These are phyloP conservation scores for Ormosia emarginata DNA, from an alignment of 306 rosid species.

Conservation along the genomic window DNA sequence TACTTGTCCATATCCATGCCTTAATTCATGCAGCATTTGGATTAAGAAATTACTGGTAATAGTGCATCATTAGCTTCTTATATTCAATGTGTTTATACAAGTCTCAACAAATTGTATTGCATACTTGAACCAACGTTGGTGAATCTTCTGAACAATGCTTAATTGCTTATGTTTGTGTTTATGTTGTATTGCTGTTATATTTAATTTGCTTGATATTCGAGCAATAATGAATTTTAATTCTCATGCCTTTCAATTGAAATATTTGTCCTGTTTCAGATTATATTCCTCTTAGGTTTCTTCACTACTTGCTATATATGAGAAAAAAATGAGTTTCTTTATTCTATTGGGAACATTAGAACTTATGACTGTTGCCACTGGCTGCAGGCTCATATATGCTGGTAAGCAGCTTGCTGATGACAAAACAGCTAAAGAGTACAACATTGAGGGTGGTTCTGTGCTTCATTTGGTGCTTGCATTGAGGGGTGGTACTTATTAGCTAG, in stretches of 20 bases:
- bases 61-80: conserved; percentile 9
- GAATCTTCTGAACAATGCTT: not conserved
- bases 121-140: not conserved
- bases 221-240: not conserved
- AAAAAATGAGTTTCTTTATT: not conserved
- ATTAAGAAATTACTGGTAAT: not conserved
- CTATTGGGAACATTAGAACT: conserved; percentile 3
- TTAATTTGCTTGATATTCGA: not conserved
- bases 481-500: conserved; percentile 54
- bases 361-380: not conserved
- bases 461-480: conserved; percentile 93
- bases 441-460: conserved; percentile 97
- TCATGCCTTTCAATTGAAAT: not conserved
- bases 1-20: not conserved
- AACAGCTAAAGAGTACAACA: conserved; percentile 97
- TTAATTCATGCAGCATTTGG: not conserved
- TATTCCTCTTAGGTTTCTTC: not conserved
- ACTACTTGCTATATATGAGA: not conserved
- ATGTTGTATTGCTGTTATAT: not conserved
- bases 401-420: conserved; percentile 98
- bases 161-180: not conserved
- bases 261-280: not conserved
- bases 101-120: not conserved
- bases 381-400: conserved; percentile 96
- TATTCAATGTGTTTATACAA: not conserved